Conservation (phyloP, 2,329 filamentous ascomycete species). For the Triangularia verruculosa region DNA sequence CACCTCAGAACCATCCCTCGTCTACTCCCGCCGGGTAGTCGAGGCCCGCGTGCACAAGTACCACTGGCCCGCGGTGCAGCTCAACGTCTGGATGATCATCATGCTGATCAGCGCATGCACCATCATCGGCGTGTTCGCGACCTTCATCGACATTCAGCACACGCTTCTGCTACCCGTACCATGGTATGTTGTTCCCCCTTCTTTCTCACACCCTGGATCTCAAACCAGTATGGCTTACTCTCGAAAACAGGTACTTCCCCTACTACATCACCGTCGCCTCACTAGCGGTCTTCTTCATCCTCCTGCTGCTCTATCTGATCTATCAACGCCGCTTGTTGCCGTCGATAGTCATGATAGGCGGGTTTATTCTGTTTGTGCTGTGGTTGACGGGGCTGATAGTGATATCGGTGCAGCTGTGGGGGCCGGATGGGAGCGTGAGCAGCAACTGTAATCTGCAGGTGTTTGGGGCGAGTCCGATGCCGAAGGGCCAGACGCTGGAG, state of each 20-base stretch:
- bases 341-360: conserved; percentile 60
- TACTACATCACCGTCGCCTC: conserved; percentile 60
- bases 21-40: conserved; percentile 42
- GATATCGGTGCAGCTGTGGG: conserved; percentile 61
- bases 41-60: conserved; percentile 53
- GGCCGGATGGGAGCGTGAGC: conserved; percentile 56
- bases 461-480: conserved; percentile 42
- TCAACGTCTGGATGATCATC: conserved; percentile 65
- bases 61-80: conserved; percentile 65
- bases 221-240: too few relatives aligned
- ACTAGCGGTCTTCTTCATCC: conserved; percentile 65
- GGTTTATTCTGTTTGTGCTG: conserved; percentile 64
- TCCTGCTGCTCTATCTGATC: conserved; percentile 62
- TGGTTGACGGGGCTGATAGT: conserved; percentile 66
- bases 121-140: conserved; percentile 60
- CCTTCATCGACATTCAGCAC: conserved; percentile 58
- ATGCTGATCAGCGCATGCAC: conserved; percentile 59
- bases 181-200: conserved; percentile 47
- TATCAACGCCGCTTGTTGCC: conserved; percentile 58
- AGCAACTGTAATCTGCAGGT: conserved; percentile 59
- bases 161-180: conserved; percentile 54
- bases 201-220: not conserved
- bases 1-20: conserved; percentile 39
- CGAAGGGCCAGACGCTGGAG: conserved; percentile 48
- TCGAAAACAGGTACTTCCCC: conserved; percentile 59